A percentile compares a stretch with the other conserved stretches of the same genome.
phyloP scores from a whole-genome alignment of 78 protist genomes.

The Neovahlkampfia damariscottae region DNA sequence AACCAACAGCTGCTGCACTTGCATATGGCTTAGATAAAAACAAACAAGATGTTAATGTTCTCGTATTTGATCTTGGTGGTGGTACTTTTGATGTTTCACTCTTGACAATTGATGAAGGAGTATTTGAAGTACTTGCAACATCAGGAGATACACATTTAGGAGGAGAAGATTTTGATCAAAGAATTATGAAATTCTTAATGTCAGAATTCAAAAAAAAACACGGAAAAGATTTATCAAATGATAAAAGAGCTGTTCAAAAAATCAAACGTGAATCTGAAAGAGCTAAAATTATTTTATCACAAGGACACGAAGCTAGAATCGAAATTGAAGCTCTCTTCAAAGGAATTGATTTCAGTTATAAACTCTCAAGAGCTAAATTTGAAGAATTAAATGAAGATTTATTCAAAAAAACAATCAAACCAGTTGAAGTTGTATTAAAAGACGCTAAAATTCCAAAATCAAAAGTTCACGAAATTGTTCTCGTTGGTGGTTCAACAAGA shows the following conservation, averaged over 20 bases:
- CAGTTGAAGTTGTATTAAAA: background rate
- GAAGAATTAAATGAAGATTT: conserved; percentile 69
- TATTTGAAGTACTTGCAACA: conserved; percentile 73
- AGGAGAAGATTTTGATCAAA: conserved; percentile 66
- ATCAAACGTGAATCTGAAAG: conserved; percentile 87
- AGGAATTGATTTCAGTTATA: conserved; percentile 79
- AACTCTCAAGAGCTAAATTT: conserved; percentile 81
- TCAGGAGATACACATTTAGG: conserved; percentile 60
- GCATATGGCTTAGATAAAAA: conserved; percentile 94
- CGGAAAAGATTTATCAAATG: conserved; percentile 9
- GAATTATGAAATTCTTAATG: conserved; percentile 54
- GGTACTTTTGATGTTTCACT: conserved; percentile 82
- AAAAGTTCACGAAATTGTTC: conserved; percentile 74
- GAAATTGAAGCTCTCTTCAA: conserved; percentile 74
- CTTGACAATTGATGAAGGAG: conserved; percentile 68
- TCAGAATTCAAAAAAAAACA: conserved; percentile 1
- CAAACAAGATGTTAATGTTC: conserved; percentile 64
- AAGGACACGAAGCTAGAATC: conserved; percentile 53
- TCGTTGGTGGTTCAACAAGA: conserved; percentile 92
- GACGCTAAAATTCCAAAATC: conserved; percentile 71
- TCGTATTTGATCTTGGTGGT: conserved; percentile 81
- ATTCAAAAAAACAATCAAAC: conserved; percentile 44
- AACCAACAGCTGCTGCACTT: conserved; percentile 97
- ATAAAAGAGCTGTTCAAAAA: conserved; percentile 75
- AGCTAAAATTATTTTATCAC: conserved; percentile 85